These are phyloP conservation scores for Collybiopsis luxurians DNA, from an alignment of 768 basidiomycete genomes.

Conservation along the genomic window DNA sequence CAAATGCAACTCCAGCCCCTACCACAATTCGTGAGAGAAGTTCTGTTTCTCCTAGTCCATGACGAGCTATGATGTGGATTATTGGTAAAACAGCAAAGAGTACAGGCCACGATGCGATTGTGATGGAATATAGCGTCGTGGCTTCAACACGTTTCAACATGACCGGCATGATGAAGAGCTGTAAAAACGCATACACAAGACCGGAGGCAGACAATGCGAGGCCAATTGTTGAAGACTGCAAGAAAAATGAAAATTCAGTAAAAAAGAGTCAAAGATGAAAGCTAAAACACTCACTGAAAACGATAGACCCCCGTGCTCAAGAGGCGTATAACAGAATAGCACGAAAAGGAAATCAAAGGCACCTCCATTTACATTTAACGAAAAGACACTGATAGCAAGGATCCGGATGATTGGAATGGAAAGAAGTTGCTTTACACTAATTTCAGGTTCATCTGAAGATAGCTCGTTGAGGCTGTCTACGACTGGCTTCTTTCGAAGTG, in stretches of 20 bases:
- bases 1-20: constrained; percentile 48
- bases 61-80: neutral
- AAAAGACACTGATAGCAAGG: constrained; percentile 48
- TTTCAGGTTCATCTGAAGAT: neutral
- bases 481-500: neutral
- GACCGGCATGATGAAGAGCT: constrained; percentile 52
- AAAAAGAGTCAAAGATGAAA: neutral
- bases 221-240: constrained; percentile 48
- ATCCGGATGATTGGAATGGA: constrained; percentile 51
- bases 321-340: constrained; percentile 62
- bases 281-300: constrained; percentile 44
- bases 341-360: constrained; percentile 69
- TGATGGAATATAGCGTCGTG: constrained; percentile 50
- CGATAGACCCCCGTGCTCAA: constrained; percentile 53
- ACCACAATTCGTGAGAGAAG: constrained; percentile 41
- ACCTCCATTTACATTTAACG: constrained; percentile 50
- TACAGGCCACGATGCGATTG: constrained; percentile 53
- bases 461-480: neutral
- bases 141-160: constrained; percentile 50
- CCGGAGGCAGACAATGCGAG: constrained; percentile 54
- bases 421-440: constrained; percentile 32
- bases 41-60: constrained; percentile 31
- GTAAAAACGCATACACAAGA: constrained; percentile 52
- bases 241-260: neutral
- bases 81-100: constrained; percentile 48